These are phyloP conservation scores for Blastobotrys persicus DNA, from an alignment of 1,139 yeast species.

Conservation along the genomic window DNA sequence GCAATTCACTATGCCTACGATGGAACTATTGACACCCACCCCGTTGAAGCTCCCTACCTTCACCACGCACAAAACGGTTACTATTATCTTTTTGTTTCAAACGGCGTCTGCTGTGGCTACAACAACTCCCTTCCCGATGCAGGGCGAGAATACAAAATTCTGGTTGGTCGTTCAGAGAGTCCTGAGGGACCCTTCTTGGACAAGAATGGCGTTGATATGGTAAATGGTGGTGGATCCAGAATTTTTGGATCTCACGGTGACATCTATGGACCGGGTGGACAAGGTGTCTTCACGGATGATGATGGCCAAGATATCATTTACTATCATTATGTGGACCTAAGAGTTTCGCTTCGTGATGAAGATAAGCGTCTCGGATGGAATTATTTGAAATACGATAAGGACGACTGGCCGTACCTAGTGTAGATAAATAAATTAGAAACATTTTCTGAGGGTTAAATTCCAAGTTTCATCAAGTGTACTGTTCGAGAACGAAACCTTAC, in stretches of 20 bases:
- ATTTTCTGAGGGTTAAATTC: not conserved
- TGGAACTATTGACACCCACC: constrained; percentile 10
- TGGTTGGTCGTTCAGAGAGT: constrained; percentile 10
- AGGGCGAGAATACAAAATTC: constrained; percentile 12
- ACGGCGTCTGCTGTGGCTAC: constrained; percentile 13
- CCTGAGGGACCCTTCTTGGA: constrained; percentile 13
- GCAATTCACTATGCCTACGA: constrained; percentile 7
- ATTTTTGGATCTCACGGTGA: constrained; percentile 10
- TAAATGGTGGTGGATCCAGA: constrained; percentile 12
- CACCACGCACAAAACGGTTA: constrained; percentile 11
- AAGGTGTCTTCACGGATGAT: constrained; percentile 11
- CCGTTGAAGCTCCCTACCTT: constrained; percentile 12
- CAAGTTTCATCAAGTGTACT: no score
- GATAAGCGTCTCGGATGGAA: constrained; percentile 10
- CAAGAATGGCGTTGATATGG: constrained; percentile 12
- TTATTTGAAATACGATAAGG: constrained; percentile 4
- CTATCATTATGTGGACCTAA: constrained; percentile 10
- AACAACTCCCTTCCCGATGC: constrained; percentile 8
- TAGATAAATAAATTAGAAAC: no score
- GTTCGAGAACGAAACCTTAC: no score
- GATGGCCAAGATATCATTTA: constrained; percentile 10
- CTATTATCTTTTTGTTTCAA: constrained; percentile 12
- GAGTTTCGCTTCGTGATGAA: constrained; percentile 4
- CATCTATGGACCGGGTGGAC: constrained; percentile 12
- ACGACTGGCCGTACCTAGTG: constrained; percentile 12